phyloP scores from a whole-genome alignment of 139 green algal genomes.

The Micractinium conductrix region DNA sequence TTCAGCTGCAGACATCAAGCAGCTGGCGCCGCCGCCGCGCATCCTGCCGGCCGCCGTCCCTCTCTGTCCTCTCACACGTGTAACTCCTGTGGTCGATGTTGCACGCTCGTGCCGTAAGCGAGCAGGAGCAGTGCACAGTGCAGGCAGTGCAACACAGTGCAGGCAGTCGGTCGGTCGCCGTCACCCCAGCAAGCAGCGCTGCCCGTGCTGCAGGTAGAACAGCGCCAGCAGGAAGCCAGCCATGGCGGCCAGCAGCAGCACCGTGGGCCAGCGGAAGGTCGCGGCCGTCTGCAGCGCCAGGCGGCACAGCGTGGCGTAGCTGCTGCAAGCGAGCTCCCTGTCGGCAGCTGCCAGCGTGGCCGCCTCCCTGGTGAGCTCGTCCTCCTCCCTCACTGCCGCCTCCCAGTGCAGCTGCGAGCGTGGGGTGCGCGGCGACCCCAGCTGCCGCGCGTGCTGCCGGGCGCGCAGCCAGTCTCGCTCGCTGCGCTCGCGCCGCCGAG shows the following conservation, averaged over 20 bases:
- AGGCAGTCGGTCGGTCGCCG: background rate
- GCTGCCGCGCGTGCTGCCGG: background rate
- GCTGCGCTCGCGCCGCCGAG: background rate
- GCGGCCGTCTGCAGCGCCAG: background rate
- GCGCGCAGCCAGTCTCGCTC: background rate
- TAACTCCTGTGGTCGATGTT: too few species aligned
- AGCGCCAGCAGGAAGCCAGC: background rate
- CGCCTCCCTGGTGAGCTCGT: background rate
- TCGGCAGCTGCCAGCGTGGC: background rate
- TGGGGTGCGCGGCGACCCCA: background rate
- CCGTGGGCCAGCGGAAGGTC: background rate
- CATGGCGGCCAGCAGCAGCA: background rate
- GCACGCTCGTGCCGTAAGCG: too few species aligned
- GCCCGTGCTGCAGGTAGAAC: background rate
- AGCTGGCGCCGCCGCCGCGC: too few species aligned
- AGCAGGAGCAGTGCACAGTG: too few species aligned
- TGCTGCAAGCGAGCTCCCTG: background rate
- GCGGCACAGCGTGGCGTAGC: background rate
- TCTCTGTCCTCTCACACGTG: too few species aligned
- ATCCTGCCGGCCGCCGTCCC: too few species aligned
- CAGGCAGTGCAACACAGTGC: too few species aligned
- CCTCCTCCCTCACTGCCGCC: background rate
- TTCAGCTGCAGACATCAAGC: too few species aligned
- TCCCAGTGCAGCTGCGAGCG: background rate
- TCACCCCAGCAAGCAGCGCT: too few species aligned